phyloP scores from a whole-genome alignment of 169 alveolate species.

The Cardiosporidium cionae region DNA sequence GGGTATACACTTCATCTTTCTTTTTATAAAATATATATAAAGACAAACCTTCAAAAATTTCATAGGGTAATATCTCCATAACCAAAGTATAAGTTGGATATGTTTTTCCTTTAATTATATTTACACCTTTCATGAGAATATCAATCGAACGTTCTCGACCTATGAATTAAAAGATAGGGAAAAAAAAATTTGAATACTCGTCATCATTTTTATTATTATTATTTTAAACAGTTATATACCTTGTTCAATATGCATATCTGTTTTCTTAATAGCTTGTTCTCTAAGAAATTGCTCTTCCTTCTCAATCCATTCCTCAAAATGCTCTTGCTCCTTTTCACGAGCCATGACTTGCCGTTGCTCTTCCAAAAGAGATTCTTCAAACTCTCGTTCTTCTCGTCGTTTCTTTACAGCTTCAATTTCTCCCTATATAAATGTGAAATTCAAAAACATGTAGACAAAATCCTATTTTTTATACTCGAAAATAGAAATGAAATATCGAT shows the following conservation, averaged over 20 bases:
- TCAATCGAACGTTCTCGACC: constrained; percentile 25
- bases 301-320: constrained; percentile 19
- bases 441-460: no score
- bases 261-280: not conserved
- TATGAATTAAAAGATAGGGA: no score
- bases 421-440: no score
- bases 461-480: no score
- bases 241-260: constrained; percentile 25
- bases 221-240: no score
- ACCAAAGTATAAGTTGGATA: constrained; percentile 10
- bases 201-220: no score
- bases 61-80: constrained; percentile 20
- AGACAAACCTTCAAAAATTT: constrained; percentile 13
- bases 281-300: constrained; percentile 27
- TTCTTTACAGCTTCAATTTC: constrained; percentile 21
- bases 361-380: constrained; percentile 23
- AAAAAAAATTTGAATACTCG: no score
- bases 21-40: no score
- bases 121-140: constrained; percentile 15
- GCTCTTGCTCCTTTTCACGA: constrained; percentile 29
- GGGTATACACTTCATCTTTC: no score
- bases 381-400: constrained; percentile 35
- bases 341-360: constrained; percentile 26
- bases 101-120: constrained; percentile 15
- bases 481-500: no score